These are phyloP conservation scores for Tetrapisispora taiwanensis DNA, from an alignment of 805 yeast species.

Conservation along the genomic window DNA sequence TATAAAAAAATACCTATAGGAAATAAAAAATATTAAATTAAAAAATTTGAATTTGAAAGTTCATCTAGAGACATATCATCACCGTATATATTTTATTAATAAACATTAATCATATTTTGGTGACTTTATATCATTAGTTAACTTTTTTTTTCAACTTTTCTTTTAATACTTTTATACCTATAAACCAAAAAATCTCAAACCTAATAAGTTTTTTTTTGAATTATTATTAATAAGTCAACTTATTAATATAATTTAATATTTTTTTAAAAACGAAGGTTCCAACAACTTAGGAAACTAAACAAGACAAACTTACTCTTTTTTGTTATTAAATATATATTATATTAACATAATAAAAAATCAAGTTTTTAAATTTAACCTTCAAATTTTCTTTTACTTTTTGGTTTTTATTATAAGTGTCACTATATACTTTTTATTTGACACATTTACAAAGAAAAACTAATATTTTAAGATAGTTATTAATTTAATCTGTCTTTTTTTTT, in stretches of 20 bases:
- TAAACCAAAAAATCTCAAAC: neutral
- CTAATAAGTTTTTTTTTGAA: neutral
- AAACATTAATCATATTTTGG: neutral
- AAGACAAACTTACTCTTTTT: no score
- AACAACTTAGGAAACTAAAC: slow-evolving; percentile 1
- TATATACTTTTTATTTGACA: neutral
- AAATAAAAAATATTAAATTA: slow-evolving; percentile 1
- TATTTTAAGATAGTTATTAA: slow-evolving; percentile 25
- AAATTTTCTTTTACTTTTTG: neutral
- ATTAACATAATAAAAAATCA: no score
- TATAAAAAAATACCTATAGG: slow-evolving; percentile 1
- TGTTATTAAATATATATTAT: neutral
- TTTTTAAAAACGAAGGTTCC: slow-evolving; percentile 3
- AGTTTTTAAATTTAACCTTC: neutral
- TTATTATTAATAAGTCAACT: neutral
- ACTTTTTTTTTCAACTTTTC: neutral
- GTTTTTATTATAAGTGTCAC: neutral
- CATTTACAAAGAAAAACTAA: neutral
- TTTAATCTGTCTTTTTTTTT: slow-evolving; percentile 23
- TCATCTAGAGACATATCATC: neutral
- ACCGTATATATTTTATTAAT: neutral
- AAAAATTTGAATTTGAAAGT: neutral
- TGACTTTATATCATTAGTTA: neutral
- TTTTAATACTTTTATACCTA: slow-evolving; percentile 3
- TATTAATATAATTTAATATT: neutral